Evolutionary conservation across 1,284 basidiomycete species (phyloP).

Genomic region (Schizophyllum commune): DNA sequence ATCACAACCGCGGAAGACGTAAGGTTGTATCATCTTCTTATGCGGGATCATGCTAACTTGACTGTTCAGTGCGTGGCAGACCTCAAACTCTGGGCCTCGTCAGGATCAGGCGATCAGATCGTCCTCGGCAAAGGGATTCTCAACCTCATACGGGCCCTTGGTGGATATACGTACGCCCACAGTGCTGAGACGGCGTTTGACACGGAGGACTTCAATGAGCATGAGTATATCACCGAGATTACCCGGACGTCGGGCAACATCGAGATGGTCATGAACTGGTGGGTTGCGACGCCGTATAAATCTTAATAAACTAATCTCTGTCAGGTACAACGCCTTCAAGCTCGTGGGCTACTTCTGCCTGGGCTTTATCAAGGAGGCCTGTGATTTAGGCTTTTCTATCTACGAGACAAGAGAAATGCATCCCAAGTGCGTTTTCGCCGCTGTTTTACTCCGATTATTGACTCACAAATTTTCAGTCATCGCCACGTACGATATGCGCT

Average conservation of each 20-base stretch:
- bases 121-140: conserved; percentile 47
- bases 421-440: conserved; percentile 44
- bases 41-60: conserved; percentile 1
- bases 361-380: conserved; percentile 50
- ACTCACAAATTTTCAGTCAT: conserved; percentile 33
- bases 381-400: conserved; percentile 50
- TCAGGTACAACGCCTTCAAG: conserved; percentile 63
- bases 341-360: conserved; percentile 54
- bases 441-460: background rate
- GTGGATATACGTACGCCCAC: conserved; percentile 44
- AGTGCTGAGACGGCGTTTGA: conserved; percentile 49
- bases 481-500: conserved; percentile 57
- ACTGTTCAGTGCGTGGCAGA: conserved; percentile 44
- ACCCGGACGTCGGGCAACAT: conserved; percentile 37
- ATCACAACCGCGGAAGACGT: conserved; percentile 58
- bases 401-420: conserved; percentile 49
- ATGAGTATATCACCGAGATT: conserved; percentile 39
- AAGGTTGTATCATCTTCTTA: conserved; percentile 5
- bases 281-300: conserved; percentile 6
- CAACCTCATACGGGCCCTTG: conserved; percentile 55
- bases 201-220: conserved; percentile 52
- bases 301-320: background rate
- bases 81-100: conserved; percentile 47
- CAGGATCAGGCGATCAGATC: conserved; percentile 37
- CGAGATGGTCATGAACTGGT: conserved; percentile 53